Evolutionary conservation across 805 yeast genomes (phyloP), one percentile per base, ranked within the genome.

Genomic region (Ogataea allantospora): DNA sequence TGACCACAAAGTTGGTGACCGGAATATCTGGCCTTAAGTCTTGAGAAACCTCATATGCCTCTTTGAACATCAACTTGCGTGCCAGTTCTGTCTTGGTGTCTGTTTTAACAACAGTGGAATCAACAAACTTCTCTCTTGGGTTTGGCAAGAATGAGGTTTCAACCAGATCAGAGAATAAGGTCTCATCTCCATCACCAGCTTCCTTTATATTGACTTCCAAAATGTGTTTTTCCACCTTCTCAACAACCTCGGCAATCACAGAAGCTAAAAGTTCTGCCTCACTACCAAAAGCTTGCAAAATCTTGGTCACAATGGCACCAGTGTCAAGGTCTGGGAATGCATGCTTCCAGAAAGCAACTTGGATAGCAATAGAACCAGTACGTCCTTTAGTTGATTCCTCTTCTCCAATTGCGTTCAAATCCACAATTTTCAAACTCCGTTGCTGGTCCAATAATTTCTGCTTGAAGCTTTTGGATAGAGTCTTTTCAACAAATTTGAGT

Each of bases 21-120:
- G 96, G 88, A 46, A 87, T 70, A 53, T 91, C 98, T 18, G 98
- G 98, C 67, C 96, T 83, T 57, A 91, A 71, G 7, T 71, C 67
- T 31, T 68, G 59, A n/a, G 62, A 50, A 32, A 78, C 68, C 12
- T 65, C 70, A 55, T 68, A 91, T 6, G 96, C 89, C 63, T 91
- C 97, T 36, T 75, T 72, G 76, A 91, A 91, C 11, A 85, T 73
- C 42, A 89, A 60, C 52, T 77, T 80, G 66, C 83, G 79, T 16
- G 88, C 77, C 31, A 83, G 65, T 25, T 78, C 83, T 15, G 62
- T 47, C 34, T 57, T 56, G 22, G 55, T 32, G 35, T 51, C 60
- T 30, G 64, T 57, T 44, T 66, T 58, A 26, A 69, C 63, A 8
- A 64, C 51, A 1, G 67, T 60, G 41, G 74, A 73, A 28, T 67